Base-by-base conservation (phyloP, 495 filamentous ascomycete species). In the Aspergillus steynii region DNA sequence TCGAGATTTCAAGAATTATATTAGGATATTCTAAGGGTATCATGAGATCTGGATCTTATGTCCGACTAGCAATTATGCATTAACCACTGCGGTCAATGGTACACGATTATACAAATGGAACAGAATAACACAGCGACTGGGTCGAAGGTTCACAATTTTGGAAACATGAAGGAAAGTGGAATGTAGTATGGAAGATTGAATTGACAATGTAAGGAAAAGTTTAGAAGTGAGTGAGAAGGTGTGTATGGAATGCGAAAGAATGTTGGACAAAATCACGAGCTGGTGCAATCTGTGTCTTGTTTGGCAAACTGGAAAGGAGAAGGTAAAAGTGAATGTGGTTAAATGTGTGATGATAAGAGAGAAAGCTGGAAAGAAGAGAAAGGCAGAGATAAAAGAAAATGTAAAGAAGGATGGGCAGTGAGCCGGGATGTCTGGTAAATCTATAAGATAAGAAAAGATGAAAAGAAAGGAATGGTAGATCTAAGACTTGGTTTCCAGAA, bases 401-500 rank as follows among this genome's bases (percentile, higher is more conserved):
- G 7, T 9, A 46, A 47, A 27, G 34, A 47, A 27, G 12, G 7
- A 50, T 14, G 25, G 28, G 37, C 9, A 14, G 10, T 4, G 12
- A 42, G 5, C 37, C 49, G 10, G 20, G 20, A 50, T 50, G 49
- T 29, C 9, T 12, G 14, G 20, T 14, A 27, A 29, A 20, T 29
- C 7, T 29, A 32, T 29, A 28, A 29, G 7, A 32, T 29, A 27
- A 10, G 34, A 58, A 29, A 25, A 14, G 6, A 26, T 29, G 15
- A 52, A 31, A 14, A 55, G 20, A 20, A 20, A 20, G 20, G 20
- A 53, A 45, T 28, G 26, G 5, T 48, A 27, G 15, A 34, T 15
- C 55, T 69, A 67, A 29, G 63, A 62, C 26, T 76, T 77, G 37
- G 65, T 68, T 62, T 80, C 77, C 29, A 80, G 72, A 12, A 79